Evolutionary conservation across 371 early-diverging fungal genomes (phyloP).

Genomic region (Mucor plumbeus): DNA sequence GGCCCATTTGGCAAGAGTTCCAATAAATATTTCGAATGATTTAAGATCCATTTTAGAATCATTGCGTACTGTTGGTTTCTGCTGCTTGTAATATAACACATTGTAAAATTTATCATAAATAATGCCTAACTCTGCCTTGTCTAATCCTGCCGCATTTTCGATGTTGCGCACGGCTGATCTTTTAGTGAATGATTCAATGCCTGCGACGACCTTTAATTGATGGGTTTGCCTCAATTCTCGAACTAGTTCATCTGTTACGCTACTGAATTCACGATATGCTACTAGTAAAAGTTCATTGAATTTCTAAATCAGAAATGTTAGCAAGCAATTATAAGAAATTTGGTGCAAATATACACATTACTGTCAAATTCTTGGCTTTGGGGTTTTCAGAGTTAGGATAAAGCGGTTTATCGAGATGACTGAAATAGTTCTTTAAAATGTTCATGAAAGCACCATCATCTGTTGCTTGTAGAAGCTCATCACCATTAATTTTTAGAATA

Average conservation of each 20-base stretch:
- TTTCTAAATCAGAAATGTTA: conserved; percentile 45
- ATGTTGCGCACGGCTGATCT: conserved; percentile 87
- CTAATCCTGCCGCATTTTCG: conserved; percentile 72
- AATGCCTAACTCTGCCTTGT: conserved; percentile 82
- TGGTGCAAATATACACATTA: conserved; percentile 7
- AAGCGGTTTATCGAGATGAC: conserved; percentile 68
- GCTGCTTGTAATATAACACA: conserved; percentile 76
- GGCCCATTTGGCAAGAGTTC: conserved; percentile 60
- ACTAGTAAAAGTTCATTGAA: conserved; percentile 92
- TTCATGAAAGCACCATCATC: conserved; percentile 95
- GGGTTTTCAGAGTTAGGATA: conserved; percentile 63
- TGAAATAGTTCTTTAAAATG: conserved; percentile 77
- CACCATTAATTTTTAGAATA: conserved; percentile 92
- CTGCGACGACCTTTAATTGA: conserved; percentile 94
- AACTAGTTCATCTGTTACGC: conserved; percentile 79
- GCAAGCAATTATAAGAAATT: background rate
- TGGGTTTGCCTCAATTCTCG: conserved; percentile 85
- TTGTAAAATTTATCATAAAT: conserved; percentile 91
- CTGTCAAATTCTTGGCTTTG: conserved; percentile 67
- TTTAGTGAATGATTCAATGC: conserved; percentile 92
- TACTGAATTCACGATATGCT: conserved; percentile 91
- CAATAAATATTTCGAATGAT: conserved; percentile 69
- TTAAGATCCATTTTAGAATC: conserved; percentile 64
- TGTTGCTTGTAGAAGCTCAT: conserved; percentile 77
- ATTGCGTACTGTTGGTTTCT: conserved; percentile 38